These are phyloP conservation scores for Oemleria cerasiformis DNA, from an alignment of 306 rosid genomes.

Conservation along the genomic window DNA sequence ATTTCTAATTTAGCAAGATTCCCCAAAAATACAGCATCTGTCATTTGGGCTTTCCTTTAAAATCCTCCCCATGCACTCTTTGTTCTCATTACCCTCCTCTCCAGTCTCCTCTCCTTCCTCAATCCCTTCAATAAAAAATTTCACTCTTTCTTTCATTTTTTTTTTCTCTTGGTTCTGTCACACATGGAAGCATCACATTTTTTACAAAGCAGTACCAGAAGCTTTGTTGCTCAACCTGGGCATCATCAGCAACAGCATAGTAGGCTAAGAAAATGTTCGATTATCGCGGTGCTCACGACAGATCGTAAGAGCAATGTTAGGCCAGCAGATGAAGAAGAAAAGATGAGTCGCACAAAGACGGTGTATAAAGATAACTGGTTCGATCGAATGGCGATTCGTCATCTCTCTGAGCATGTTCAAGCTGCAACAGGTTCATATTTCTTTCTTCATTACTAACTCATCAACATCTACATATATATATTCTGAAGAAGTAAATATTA, in stretches of 20 bases:
- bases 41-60: constrained; percentile 22
- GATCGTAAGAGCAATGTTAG: not conserved
- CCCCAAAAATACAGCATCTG: constrained; percentile 40
- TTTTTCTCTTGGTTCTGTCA: not conserved
- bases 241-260: constrained; percentile 11
- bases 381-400: constrained; percentile 62
- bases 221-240: constrained; percentile 25
- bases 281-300: constrained; percentile 46
- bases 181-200: constrained; percentile 59
- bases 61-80: constrained; percentile 40
- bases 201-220: constrained; percentile 24
- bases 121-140: not conserved
- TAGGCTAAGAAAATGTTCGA: constrained; percentile 19
- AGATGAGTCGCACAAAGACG: not conserved
- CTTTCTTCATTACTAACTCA: not conserved
- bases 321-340: constrained; percentile 12
- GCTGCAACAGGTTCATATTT: constrained; percentile 63
- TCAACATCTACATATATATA: no score
- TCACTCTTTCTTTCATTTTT: not conserved
- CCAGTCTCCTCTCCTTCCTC: not conserved
- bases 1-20: constrained; percentile 25
- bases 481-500: no score
- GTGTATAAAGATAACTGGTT: constrained; percentile 62
- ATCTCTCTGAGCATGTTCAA: constrained; percentile 70
- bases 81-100: constrained; percentile 3